Percentiles rank a stretch among this genome's conserved stretches.
Conservation (phyloP, 192 early-diverging fungal genomes). For the Jimgerdemannia lactiflua region DNA sequence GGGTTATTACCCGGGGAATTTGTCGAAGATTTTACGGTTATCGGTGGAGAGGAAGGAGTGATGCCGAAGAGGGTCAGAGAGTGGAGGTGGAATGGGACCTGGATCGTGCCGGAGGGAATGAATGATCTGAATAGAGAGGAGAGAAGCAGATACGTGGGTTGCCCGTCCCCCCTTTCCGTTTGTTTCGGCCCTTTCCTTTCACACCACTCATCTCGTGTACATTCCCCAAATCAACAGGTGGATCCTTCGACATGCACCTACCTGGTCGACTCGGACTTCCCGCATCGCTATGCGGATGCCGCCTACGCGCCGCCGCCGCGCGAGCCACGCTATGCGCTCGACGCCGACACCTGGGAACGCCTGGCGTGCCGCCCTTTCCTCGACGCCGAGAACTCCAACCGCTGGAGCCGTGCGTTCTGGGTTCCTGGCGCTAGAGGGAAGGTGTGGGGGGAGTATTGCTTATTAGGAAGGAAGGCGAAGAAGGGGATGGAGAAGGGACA, state of each 20-base stretch:
- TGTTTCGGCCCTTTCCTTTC: not conserved
- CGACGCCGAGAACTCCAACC: slow-evolving; percentile 50
- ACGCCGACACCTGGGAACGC: slow-evolving; percentile 54
- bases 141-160: slow-evolving; percentile 53
- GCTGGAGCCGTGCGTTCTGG: slow-evolving; percentile 54
- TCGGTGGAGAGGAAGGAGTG: not conserved
- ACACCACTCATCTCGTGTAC: not conserved
- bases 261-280: slow-evolving; percentile 57
- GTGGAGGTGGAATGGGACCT: slow-evolving; percentile 26
- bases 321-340: slow-evolving; percentile 52
- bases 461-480: slow-evolving; percentile 31
- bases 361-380: slow-evolving; percentile 61
- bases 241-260: slow-evolving; percentile 53
- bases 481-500: too few species aligned
- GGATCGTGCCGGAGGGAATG: slow-evolving; percentile 43
- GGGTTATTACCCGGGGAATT: slow-evolving; percentile 88
- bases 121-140: slow-evolving; percentile 72
- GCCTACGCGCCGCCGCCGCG: slow-evolving; percentile 18
- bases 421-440: slow-evolving; percentile 43
- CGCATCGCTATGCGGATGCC: slow-evolving; percentile 8
- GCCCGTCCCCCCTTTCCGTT: slow-evolving; percentile 4
- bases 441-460: slow-evolving; percentile 62
- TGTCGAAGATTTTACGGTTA: slow-evolving; percentile 31
- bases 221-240: slow-evolving; percentile 38
- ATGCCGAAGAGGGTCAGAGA: slow-evolving; percentile 8